Base-by-base conservation (phyloP, 352 stramenopile genomes). In the Plasmopara viticola region DNA sequence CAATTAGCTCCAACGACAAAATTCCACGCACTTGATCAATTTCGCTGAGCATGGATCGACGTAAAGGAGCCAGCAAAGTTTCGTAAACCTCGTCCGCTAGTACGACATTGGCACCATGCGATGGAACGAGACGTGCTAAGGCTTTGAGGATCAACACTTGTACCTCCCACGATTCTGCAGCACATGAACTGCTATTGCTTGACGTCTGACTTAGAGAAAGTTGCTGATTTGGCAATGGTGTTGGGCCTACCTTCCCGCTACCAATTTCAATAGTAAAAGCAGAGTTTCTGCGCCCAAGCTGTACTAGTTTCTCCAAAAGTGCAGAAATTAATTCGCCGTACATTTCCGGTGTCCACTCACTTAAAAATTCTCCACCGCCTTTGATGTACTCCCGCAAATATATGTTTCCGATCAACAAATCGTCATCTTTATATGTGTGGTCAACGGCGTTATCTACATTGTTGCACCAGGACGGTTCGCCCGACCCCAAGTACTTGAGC, bases 321-420 rank as follows among this genome's bases (percentile, higher is more conserved):
- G 75, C 79, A 49, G 71, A 66, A 44, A 90, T 76, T 39, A 87
- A 63, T 8, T 78, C 62, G 12, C 51, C 54, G 58, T 86, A 90
- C 81, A 89, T 90, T 17, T 80, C 72, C 4, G 68, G 55, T 25
- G 70, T 86, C 84, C 81, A 94, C 17, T 78, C 57, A 39, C 75
- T 88, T 33, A 91, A 61, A 45, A 94, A 91, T 28, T 85, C 62
- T 0, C 84, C 84, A 47, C 90, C 72, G 17, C 75, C 78, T 63
- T 90, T 77, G 43, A 94, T 81, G 53, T 88, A 94, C 13, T 81
- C 89, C 12, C 68, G 67, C 18, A 94, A 30, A 49, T 92, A 94
- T 47, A 94, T 87, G 40, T 90, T 84, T 9, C 79, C 75, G 5
- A 92, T 75, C 30, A 86, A 88, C 13, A 92, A 61, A 53, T 93